Percentiles rank a stretch among this genome's conserved stretches.
Evolutionary conservation across 441 rosid genomes (phyloP).

Genomic region (Brassica hybrid): DNA sequence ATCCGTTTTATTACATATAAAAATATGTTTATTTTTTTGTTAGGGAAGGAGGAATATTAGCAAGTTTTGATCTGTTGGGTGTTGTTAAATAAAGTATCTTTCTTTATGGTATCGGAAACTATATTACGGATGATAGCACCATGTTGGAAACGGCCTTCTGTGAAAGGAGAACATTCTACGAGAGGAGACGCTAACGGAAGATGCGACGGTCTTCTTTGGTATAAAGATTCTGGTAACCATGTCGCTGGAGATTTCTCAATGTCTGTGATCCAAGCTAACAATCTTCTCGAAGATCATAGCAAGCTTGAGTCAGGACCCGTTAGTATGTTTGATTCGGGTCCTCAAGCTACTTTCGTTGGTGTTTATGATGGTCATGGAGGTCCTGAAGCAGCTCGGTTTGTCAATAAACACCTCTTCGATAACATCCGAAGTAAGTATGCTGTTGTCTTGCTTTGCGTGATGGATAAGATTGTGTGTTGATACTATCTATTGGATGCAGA

Average conservation of each 20-base stretch:
- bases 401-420: slow-evolving; percentile 41
- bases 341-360: slow-evolving; percentile 49
- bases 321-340: slow-evolving; percentile 41
- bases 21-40: not conserved
- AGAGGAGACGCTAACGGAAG: slow-evolving; percentile 40
- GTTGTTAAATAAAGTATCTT: not conserved
- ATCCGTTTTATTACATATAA: not conserved
- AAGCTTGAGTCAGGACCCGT: slow-evolving; percentile 44
- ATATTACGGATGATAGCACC: slow-evolving; percentile 44
- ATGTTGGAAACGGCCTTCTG: slow-evolving; percentile 43
- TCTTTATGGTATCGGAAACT: slow-evolving; percentile 41
- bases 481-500: slow-evolving; percentile 18
- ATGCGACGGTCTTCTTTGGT: slow-evolving; percentile 47
- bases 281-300: slow-evolving; percentile 48
- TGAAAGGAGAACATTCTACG: slow-evolving; percentile 40
- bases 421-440: slow-evolving; percentile 37
- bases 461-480: not conserved
- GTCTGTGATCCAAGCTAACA: slow-evolving; percentile 49
- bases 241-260: slow-evolving; percentile 46
- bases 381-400: slow-evolving; percentile 46
- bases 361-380: slow-evolving; percentile 49
- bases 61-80: not conserved
- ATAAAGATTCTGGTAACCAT: slow-evolving; percentile 46
- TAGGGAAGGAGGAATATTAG: slow-evolving; percentile 28
- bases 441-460: not conserved